These are phyloP conservation scores for Fusarium sp. DNA, from an alignment of 2,329 filamentous ascomycete genomes.

Conservation along the genomic window DNA sequence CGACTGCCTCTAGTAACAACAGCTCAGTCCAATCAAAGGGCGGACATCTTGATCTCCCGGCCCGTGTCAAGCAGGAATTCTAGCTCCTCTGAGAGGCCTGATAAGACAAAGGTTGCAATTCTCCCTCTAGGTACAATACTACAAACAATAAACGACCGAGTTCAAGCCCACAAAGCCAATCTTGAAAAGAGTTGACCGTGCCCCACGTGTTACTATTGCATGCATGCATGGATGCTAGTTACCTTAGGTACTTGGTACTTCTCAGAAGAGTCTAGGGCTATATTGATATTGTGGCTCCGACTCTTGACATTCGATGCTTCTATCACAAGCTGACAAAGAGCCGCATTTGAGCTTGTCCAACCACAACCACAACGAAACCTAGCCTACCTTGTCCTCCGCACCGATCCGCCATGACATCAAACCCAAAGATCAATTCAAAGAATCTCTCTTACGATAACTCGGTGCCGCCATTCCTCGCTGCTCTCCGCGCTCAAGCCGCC, in stretches of 20 bases:
- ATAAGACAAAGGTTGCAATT: slow-evolving; percentile 17
- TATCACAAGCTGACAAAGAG: slow-evolving; percentile 30
- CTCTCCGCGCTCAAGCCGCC: slow-evolving; percentile 62
- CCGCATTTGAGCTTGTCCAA: slow-evolving; percentile 21
- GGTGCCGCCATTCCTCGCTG: slow-evolving; percentile 68
- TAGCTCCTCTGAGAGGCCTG: background rate
- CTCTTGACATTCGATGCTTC: slow-evolving; percentile 15
- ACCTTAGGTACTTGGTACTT: too few relatives aligned
- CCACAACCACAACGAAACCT: slow-evolving; percentile 24
- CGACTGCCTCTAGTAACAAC: background rate
- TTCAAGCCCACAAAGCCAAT: slow-evolving; percentile 6
- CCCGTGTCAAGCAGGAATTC: background rate
- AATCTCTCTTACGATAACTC: slow-evolving; percentile 72
- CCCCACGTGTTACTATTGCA: slow-evolving; percentile 27
- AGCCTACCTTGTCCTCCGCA: background rate
- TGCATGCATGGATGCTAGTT: slow-evolving; percentile 8
- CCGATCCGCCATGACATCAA: slow-evolving; percentile 56
- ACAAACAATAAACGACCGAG: background rate
- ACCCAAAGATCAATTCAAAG: slow-evolving; percentile 73
- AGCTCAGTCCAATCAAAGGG: slow-evolving; percentile 27
- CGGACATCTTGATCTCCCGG: slow-evolving; percentile 27
- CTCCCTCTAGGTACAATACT: background rate
- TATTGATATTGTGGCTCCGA: slow-evolving; percentile 5
- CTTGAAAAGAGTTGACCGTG: background rate
- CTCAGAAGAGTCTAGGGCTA: slow-evolving; percentile 23